phyloP scores from a whole-genome alignment of 371 early-diverging fungal genomes.

The Basidiobolus heterosporus region DNA sequence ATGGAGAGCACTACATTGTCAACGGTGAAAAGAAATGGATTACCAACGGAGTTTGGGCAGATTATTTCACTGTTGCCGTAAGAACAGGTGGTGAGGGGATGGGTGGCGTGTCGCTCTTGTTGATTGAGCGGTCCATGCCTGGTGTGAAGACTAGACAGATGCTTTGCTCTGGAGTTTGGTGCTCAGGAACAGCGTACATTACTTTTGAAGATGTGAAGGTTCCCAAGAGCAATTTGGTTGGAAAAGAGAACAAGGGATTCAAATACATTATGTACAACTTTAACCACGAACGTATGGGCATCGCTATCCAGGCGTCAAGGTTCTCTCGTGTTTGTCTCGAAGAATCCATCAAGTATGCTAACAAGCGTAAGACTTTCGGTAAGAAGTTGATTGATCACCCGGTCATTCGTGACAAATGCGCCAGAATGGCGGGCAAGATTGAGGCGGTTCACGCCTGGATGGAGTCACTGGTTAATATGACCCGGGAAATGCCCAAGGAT shows the following conservation, averaged over 20 bases:
- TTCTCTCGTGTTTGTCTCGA: constrained; percentile 76
- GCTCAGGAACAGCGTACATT: constrained; percentile 56
- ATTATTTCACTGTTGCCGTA: constrained; percentile 47
- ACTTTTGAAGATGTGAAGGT: constrained; percentile 77
- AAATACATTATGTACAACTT: constrained; percentile 63
- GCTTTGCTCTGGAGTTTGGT: constrained; percentile 64
- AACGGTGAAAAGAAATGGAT: constrained; percentile 82
- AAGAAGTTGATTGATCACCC: constrained; percentile 55
- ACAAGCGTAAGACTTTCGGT: constrained; percentile 76
- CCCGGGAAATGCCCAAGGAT: constrained; percentile 41
- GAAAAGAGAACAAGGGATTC: constrained; percentile 77
- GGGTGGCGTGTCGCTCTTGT: constrained; percentile 58
- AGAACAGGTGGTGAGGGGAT: constrained; percentile 71
- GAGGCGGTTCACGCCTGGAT: constrained; percentile 81
- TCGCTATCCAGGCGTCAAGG: constrained; percentile 69
- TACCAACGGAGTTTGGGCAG: constrained; percentile 73
- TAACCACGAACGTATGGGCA: constrained; percentile 63
- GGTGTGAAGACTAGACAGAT: constrained; percentile 71
- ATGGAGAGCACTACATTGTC: constrained; percentile 53
- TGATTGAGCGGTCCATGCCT: constrained; percentile 64
- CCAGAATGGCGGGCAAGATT: constrained; percentile 64
- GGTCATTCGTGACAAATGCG: constrained; percentile 51
- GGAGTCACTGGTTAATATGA: constrained; percentile 52
- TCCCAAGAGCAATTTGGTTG: constrained; percentile 64
- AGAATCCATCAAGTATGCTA: constrained; percentile 69